phyloP scores from a whole-genome alignment of 306 rosid species.

The Canavalia gladiata region DNA sequence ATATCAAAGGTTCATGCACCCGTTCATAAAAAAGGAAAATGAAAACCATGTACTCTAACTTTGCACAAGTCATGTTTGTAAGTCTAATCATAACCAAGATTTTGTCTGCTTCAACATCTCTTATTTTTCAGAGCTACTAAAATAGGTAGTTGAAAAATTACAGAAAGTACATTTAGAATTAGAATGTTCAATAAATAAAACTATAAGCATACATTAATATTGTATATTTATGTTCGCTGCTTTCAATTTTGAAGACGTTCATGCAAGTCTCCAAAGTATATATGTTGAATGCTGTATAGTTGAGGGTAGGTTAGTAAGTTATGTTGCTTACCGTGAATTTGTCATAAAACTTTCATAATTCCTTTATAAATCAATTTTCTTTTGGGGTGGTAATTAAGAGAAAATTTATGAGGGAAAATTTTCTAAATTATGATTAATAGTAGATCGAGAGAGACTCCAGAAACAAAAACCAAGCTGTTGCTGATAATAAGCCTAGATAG shows the following conservation, averaged over 20 bases:
- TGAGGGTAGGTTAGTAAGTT: background rate
- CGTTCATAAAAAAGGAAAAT: no score
- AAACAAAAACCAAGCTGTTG: background rate
- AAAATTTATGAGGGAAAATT: background rate
- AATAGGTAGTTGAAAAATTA: no score
- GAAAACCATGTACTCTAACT: no score
- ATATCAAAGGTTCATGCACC: no score
- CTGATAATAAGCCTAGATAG: background rate
- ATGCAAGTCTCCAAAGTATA: background rate
- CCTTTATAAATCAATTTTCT: background rate
- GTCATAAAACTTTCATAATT: background rate
- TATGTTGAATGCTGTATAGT: background rate
- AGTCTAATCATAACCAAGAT: no score
- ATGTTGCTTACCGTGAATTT: background rate
- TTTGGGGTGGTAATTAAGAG: background rate
- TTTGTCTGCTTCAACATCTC: no score
- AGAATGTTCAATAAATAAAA: background rate
- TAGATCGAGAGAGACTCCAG: no score
- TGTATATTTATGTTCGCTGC: background rate
- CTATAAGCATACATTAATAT: background rate
- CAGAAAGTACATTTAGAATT: background rate
- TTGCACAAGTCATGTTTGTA: no score
- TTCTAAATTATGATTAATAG: background rate
- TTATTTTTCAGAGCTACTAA: no score
- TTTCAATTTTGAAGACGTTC: background rate